A percentile compares a stretch with the other conserved stretches of the same genome.
These are phyloP conservation scores for Pseudonitzschia delicatissima DNA, from an alignment of 108 stramenopile species.

Conservation along the genomic window DNA sequence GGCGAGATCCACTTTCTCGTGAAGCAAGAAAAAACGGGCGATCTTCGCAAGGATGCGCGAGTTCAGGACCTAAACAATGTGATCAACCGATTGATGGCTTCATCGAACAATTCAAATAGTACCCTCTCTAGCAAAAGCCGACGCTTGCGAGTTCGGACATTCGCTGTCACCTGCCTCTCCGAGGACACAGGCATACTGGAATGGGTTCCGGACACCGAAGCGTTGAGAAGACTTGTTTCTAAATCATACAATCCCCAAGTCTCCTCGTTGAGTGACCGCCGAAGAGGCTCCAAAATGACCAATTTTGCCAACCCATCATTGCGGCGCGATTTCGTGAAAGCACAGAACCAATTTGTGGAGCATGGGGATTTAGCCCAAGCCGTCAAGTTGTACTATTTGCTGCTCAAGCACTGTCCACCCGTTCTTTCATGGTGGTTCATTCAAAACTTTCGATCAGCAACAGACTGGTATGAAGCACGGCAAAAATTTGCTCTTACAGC, in stretches of 20 bases:
- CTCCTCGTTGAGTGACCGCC: constrained; percentile 36
- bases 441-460: constrained; percentile 84
- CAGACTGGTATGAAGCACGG: constrained; percentile 96
- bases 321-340: constrained; percentile 53
- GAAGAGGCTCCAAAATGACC: constrained; percentile 56
- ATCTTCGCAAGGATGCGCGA: constrained; percentile 98
- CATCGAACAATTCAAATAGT: constrained; percentile 43
- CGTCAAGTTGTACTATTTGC: constrained; percentile 63
- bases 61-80: constrained; percentile 97
- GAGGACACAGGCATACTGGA: constrained; percentile 98
- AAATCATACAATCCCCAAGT: constrained; percentile 82
- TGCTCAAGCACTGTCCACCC: constrained; percentile 70
- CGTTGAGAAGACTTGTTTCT: constrained; percentile 75
- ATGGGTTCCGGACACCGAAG: constrained; percentile 93
- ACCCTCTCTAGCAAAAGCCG: constrained; percentile 17
- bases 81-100: constrained; percentile 90
- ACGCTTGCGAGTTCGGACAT: constrained; percentile 77
- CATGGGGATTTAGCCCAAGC: constrained; percentile 59
- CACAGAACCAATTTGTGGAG: constrained; percentile 77
- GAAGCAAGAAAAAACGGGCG: constrained; percentile 97
- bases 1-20: constrained; percentile 93
- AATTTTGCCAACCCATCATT: constrained; percentile 61
- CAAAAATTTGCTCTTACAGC: constrained; percentile 88
- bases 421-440: constrained; percentile 97
- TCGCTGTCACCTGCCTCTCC: constrained; percentile 94